Evolutionary conservation across 2,329 filamentous ascomycete species (phyloP), one percentile per base, ranked within the genome.

Genomic region (Alternaria sp.): DNA sequence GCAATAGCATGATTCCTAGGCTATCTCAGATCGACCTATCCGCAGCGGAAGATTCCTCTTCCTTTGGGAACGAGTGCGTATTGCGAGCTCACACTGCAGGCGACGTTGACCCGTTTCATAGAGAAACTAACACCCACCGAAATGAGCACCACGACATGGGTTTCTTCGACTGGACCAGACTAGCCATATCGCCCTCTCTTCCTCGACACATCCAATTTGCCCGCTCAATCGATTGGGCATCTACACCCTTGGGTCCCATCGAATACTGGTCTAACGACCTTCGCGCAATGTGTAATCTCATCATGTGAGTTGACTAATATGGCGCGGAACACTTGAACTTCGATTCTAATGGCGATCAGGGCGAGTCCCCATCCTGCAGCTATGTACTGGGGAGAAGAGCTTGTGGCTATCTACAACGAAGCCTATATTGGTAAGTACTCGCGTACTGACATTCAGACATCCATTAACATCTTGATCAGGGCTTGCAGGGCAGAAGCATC

Each of bases 111-210:
- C 62, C 74, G 59, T 81, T 81, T 65, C 68, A 68, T 69, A 79
- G 77, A 69, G 68, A 69, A 62, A 57, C 66, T 4, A 69, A 66
- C 57, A 21, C 57, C 26, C 59, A 67, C 49, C 60, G 71, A 23
- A 66, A 75, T 30, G 65, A 74, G n/a, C 52, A 43, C 26, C 69
- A 73, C 61, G 74, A 84, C 55, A 74, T 83, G 69, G 83, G 86
- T 12, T 91, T 88, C 30, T 95, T 94, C 74, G 93, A 96, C 78
- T 96, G 93, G 93, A 96, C 92, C 5, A 86, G 88, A 57, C 84
- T 95, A 52, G 87, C 90, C 2, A 55, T 90, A 12, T 87, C 87
- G 5, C 82, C 88, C 13, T 85, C 85, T 25, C 83, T 94, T 44
- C 90, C 91, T 2, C 81, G 84, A 9, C 92, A 96, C 74, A 90